Conservation (phyloP, 2,329 filamentous ascomycete species). For the Arthroderma sp. region DNA sequence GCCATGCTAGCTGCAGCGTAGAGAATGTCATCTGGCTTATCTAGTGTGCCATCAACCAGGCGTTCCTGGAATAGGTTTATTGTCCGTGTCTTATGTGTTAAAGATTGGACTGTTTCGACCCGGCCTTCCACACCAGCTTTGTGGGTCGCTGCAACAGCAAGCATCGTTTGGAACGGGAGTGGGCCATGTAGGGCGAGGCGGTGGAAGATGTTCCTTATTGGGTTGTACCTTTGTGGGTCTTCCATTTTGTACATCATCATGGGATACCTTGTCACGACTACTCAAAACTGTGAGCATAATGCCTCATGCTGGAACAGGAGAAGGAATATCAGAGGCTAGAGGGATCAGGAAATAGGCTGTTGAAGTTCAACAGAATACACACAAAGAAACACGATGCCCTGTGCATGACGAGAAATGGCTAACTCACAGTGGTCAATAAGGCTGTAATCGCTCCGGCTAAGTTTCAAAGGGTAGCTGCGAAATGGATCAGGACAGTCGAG, state of each 20-base stretch:
- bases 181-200: constrained; percentile 18
- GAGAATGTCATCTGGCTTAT: constrained; percentile 18
- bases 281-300: constrained; percentile 11
- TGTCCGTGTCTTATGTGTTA: constrained; percentile 22
- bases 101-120: constrained; percentile 19
- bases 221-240: constrained; percentile 16
- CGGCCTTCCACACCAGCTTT: constrained; percentile 20
- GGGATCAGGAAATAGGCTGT: not conserved
- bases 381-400: not conserved
- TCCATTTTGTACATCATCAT: constrained; percentile 24
- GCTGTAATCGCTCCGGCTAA: constrained; percentile 16
- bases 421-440: constrained; percentile 22
- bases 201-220: constrained; percentile 20
- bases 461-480: constrained; percentile 16
- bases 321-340: not conserved
- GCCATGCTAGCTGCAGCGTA: constrained; percentile 22
- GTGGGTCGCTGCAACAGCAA: constrained; percentile 22
- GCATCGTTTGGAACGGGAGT: constrained; percentile 22
- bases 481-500: constrained; percentile 14
- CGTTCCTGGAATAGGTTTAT: constrained; percentile 20
- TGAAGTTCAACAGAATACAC: not conserved
- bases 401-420: not conserved
- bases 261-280: constrained; percentile 22
- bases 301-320: not conserved
- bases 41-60: constrained; percentile 14